Evolutionary conservation across 179 eudicot species (phyloP), one percentile per base, ranked within the genome.

Genomic region (Camellia oleifera): DNA sequence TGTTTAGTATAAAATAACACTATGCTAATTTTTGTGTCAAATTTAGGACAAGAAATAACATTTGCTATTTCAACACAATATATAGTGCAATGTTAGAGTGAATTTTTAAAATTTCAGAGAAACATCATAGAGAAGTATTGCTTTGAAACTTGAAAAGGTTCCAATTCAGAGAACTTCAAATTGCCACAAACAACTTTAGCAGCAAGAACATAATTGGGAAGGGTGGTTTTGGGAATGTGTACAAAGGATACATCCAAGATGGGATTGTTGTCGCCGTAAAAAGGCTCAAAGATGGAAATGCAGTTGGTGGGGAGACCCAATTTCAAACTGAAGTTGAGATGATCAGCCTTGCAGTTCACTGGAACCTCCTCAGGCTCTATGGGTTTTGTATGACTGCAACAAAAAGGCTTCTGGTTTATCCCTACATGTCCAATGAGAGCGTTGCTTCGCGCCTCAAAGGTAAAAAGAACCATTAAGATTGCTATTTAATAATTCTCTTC

Each of bases 261-360:
- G 95, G 97, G 52, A 86, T 91, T 4, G 45, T 87, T 75, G 93
- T 94, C 7, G 98, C 97, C 4, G 98, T 94, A 3, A 94, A 94
- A 83, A 88, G 97, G 86, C 94, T 94, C 44, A 93, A 86, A 66
- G 98, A 94, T 75, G 92, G 92, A 2, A 88, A 88, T 74, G 90
- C 92, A 2, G 71, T 77, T 50, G 92, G 94, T n/a, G 95, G 98
- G 12, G 98, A 89, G 73, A 88, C 85, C 57, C 98, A 94, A 58
- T 94, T 94, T 69, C 98, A 94, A 79, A 94, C 95, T 8, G 98
- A 94, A 84, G 95, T 92, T 12, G 95, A 91, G 86, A 92, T 94
- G 97, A 94, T 94, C 81, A 93, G 98, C 89, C 84, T 94, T 57
- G 98, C 97, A 63, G 94, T 94, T 9, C 98, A 94, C 65, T 80